Base-by-base conservation (phyloP, 2,329 filamentous ascomycete species). In the Chaetomiaceae sp. region DNA sequence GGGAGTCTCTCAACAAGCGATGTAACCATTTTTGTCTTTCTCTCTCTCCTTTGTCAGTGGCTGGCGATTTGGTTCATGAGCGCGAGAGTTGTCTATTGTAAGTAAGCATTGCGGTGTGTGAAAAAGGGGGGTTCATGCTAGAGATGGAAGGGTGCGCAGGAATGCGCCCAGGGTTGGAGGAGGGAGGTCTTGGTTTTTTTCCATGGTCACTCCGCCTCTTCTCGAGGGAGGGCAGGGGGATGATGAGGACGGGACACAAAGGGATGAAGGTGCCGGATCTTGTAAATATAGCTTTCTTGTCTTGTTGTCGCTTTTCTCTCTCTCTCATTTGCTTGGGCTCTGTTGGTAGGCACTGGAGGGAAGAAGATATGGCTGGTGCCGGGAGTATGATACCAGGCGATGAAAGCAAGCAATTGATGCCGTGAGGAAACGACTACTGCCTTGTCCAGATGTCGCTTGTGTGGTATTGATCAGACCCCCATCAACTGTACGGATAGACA, bases 251-350 rank as follows among this genome's bases (percentile, higher is more conserved):
- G 27, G n/a, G 27, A 31, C 9, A 17, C n/a, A 42, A 39, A 27
- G 29, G 42, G 34, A 42, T 42, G 53, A 50, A 50, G 52, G 42
- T 34, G 34, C 40, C 7, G 37, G 20, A 38, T 47, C 23, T 51
- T 56, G 34, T 46, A 53, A 43, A 42, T 47, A 50, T 43, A 47
- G 20, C 37, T 46, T 42, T 48, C 4, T 44, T 42, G 19, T 36
- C 33, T 27, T 44, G 6, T 29, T 34, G 9, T 23, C 33, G 15
- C 25, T 38, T 38, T 52, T 46, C 19, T 22, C 31, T 27, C 11
- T 20, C 2, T 39, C n/a, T 31, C 27, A 15, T 14, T 52, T 12
- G 15, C 46, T 33, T 47, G 27, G 15, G n/a, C 22, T 50, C 27
- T 36, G 22, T 40, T 49, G 19, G 31, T 27, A 29, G 23, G 45